Evolutionary conservation across 1,284 basidiomycete genomes (phyloP).

Genomic region (Sporisorium sorghi): DNA sequence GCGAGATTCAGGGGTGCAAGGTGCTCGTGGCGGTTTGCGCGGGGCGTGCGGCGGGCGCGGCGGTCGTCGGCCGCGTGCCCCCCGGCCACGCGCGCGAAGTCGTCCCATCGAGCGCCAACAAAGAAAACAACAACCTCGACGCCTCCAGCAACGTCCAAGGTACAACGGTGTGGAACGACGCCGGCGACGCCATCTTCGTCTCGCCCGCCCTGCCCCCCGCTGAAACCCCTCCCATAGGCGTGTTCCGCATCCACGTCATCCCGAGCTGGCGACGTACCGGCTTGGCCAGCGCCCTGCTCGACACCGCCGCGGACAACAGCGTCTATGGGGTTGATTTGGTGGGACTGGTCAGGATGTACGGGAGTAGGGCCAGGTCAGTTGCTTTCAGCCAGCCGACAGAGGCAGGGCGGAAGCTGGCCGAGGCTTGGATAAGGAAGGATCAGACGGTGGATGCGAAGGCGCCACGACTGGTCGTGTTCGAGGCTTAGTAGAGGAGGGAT

Average conservation of each 20-base stretch:
- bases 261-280: slow-evolving; percentile 50
- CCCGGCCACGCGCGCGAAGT: slow-evolving; percentile 50
- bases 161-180: slow-evolving; percentile 48
- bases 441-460: neutral
- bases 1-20: slow-evolving; percentile 32
- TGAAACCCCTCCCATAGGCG: slow-evolving; percentile 50
- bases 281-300: slow-evolving; percentile 49
- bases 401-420: slow-evolving; percentile 54
- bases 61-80: slow-evolving; percentile 42
- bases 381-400: slow-evolving; percentile 66
- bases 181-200: slow-evolving; percentile 51
- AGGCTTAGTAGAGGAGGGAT: no score
- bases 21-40: slow-evolving; percentile 45
- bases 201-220: slow-evolving; percentile 42
- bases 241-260: slow-evolving; percentile 61
- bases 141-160: neutral
- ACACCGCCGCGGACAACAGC: slow-evolving; percentile 53
- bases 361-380: slow-evolving; percentile 43
- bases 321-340: slow-evolving; percentile 53
- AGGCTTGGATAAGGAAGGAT: slow-evolving; percentile 52
- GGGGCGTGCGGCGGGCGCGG: slow-evolving; percentile 53
- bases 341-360: slow-evolving; percentile 32
- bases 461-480: slow-evolving; percentile 45
- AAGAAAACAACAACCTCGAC: slow-evolving; percentile 23
- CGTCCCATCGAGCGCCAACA: slow-evolving; percentile 24